These are phyloP conservation scores for Populus pruinosa DNA, from an alignment of 345 rosid genomes.

Conservation along the genomic window DNA sequence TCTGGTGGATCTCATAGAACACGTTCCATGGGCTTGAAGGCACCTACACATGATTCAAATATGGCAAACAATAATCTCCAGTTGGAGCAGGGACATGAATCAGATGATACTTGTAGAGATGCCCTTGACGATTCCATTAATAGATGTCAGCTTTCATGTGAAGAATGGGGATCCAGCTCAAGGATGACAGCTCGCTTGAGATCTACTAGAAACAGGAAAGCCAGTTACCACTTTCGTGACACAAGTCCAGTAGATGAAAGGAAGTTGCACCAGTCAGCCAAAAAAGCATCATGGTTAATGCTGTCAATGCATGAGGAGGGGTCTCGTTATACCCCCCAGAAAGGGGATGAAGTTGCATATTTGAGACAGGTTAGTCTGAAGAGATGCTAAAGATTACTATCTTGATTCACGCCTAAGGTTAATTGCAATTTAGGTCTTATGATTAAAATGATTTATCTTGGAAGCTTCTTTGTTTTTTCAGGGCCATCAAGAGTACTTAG, in stretches of 20 bases:
- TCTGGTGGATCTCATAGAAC: slow-evolving; percentile 34
- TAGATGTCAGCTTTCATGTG: slow-evolving; percentile 43
- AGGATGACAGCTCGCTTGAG: slow-evolving; percentile 62
- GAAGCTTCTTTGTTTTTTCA: slow-evolving; percentile 31
- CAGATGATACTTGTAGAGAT: slow-evolving; percentile 28
- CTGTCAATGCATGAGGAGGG: slow-evolving; percentile 80
- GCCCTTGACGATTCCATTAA: slow-evolving; percentile 15
- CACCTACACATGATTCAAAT: slow-evolving; percentile 29
- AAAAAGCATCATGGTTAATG: slow-evolving; percentile 78
- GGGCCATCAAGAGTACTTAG: slow-evolving; percentile 90
- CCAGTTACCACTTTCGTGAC: slow-evolving; percentile 55
- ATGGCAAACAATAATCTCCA: slow-evolving; percentile 14
- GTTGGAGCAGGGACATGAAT: slow-evolving; percentile 31
- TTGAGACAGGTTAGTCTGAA: slow-evolving; percentile 70
- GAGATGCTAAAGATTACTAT: background rate
- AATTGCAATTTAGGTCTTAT: slow-evolving; percentile 3
- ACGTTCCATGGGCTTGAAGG: slow-evolving; percentile 35
- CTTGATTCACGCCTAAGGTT: slow-evolving; percentile 9
- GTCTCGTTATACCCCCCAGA: slow-evolving; percentile 87
- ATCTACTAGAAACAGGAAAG: slow-evolving; percentile 82
- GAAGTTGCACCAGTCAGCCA: slow-evolving; percentile 47
- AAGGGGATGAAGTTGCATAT: slow-evolving; percentile 81
- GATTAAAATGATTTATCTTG: background rate
- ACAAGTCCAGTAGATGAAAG: slow-evolving; percentile 48
- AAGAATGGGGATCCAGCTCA: slow-evolving; percentile 68